A percentile compares a stretch with the other conserved stretches of the same genome.
phyloP scores from a whole-genome alignment of 163 green algal species.

The Scenedesmus sp. region DNA sequence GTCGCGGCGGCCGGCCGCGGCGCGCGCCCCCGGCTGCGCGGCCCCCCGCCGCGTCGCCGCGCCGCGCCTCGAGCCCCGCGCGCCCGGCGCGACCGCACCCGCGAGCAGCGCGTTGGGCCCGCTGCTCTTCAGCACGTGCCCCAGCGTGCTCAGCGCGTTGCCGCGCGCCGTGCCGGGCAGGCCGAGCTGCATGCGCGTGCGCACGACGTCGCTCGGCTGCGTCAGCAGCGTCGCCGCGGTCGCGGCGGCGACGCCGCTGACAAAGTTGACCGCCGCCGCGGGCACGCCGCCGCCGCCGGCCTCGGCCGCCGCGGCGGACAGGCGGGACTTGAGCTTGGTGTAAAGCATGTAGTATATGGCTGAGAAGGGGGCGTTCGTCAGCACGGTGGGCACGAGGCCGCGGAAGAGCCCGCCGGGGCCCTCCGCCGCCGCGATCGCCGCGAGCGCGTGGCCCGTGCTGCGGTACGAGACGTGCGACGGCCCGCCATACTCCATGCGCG shows the following conservation, averaged over 20 bases:
- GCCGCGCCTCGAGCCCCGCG: no score
- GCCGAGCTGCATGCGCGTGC: conserved; percentile 87
- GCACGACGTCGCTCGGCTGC: conserved; percentile 88
- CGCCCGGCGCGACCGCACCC: conserved; percentile 43
- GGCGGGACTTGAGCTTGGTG: conserved; percentile 57
- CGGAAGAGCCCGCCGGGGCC: conserved; percentile 80
- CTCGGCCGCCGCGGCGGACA: background rate
- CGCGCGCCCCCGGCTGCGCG: no score
- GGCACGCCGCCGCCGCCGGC: background rate
- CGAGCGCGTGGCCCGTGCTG: conserved; percentile 72
- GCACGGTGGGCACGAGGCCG: conserved; percentile 82
- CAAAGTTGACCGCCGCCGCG: conserved; percentile 73
- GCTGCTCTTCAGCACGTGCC: conserved; percentile 47
- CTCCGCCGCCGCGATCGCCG: conserved; percentile 70
- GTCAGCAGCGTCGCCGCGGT: conserved; percentile 87
- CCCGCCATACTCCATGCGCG: conserved; percentile 84
- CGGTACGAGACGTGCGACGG: conserved; percentile 51
- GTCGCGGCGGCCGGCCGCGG: no score
- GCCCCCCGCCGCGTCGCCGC: no score
- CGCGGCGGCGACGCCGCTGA: conserved; percentile 74
- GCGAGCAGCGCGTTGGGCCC: conserved; percentile 69
- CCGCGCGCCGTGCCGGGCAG: conserved; percentile 13
- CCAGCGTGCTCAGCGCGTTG: conserved; percentile 43
- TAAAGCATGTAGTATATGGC: conserved; percentile 95
- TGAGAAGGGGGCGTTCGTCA: conserved; percentile 90